Evolutionary conservation across 805 yeast species (phyloP), one percentile per base, ranked within the genome.

Genomic region (Maudiozyma turicensis): DNA sequence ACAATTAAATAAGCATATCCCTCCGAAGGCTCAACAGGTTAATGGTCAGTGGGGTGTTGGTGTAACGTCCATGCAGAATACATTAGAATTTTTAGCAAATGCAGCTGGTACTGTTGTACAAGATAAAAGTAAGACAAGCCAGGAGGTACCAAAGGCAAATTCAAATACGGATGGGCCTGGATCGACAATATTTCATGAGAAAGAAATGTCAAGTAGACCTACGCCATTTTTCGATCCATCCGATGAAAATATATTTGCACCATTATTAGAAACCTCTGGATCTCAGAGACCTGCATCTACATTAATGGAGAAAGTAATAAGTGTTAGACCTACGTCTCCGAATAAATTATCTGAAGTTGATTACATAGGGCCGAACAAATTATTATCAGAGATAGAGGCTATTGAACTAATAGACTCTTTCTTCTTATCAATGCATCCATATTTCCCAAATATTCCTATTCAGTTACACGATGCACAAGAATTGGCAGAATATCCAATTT

Each of bases 371-470:
- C 54, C 54, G 9, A 64, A 68, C 3, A 77, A 78, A 26, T 72
- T 87, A 46, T 59, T 90, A 13, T 72, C 84, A 0, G 88, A 78
- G 53, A 61, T 58, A 0, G 87, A 83, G 58, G 87, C 90, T 2
- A 74, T 70, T 43, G 67, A 66, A 45, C 65, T 82, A 33, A 75
- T 85, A 29, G 71, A 74, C 38, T 62, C 80, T 47, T 90, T 86
- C 65, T 86, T 86, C 62, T 64, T 78, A 4, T 78, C 88, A 3
- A 77, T 90, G 81, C 95, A 87, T 64, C 96, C 96, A 2, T 90
- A 80, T 64, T 90, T 85, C 67, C 97, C 97, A 1, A 86, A 82
- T 60, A 75, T 91, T 39, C 96, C 96, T 0, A 70, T 73, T 32
- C 86, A 84, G 53, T 62, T 89, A 39, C 90, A 82, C 45, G 73